Conservation (phyloP, 1,139 yeast genomes). For the Arxiozyma heterogenica region DNA sequence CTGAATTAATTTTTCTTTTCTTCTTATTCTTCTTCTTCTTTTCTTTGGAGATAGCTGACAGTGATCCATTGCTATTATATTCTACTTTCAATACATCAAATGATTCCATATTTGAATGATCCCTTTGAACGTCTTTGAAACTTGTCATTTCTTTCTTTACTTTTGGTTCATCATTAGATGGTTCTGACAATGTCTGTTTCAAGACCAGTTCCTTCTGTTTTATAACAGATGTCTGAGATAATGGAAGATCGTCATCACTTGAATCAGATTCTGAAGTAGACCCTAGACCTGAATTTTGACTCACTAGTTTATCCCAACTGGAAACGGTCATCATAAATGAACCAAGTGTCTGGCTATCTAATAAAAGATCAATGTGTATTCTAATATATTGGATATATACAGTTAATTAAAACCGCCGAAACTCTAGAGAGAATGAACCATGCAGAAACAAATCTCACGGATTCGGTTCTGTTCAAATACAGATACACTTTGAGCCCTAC, state of each 20-base stretch:
- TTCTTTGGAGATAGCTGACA: conserved; percentile 3
- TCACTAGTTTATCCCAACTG: neutral
- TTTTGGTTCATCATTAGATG: too few relatives aligned
- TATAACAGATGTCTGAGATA: conserved; percentile 10
- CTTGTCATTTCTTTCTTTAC: neutral
- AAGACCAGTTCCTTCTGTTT: neutral
- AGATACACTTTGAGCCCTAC: too few relatives aligned
- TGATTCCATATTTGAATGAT: too few relatives aligned
- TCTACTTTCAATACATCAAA: neutral
- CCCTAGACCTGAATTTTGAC: neutral
- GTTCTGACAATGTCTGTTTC: too few relatives aligned
- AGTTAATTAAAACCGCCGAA: too few relatives aligned
- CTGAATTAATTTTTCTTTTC: neutral
- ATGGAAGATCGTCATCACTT: conserved; percentile 16
- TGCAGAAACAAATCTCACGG: too few relatives aligned
- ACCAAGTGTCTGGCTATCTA: neutral
- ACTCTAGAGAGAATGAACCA: too few relatives aligned
- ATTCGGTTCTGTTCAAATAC: too few relatives aligned
- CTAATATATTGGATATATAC: too few relatives aligned
- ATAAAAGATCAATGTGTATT: too few relatives aligned
- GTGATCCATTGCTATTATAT: conserved; percentile 9
- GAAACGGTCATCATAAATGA: neutral
- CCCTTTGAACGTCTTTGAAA: too few relatives aligned
- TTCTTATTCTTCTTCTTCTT: conserved; percentile 3
- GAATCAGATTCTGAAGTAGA: neutral